A percentile compares a stretch with the other conserved stretches of the same genome.
Conservation (phyloP, 2,329 filamentous ascomycete species). For the Beauveria rudraprayagi region DNA sequence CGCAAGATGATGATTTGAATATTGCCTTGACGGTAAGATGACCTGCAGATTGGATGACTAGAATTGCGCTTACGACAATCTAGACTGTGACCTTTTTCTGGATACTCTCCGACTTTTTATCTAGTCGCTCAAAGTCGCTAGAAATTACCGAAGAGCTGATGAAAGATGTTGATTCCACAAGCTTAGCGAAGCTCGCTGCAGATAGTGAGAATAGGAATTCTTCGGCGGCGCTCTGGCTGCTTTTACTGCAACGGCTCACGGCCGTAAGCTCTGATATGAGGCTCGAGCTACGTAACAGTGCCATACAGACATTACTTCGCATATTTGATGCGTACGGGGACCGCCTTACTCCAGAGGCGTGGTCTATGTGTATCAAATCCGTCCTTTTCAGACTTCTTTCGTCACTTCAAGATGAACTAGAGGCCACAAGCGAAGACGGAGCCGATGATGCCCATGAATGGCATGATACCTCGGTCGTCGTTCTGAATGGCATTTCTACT, state of each 20-base stretch:
- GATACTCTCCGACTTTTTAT: conserved; percentile 86
- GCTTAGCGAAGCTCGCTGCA: conserved; percentile 51
- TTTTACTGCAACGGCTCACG: conserved; percentile 63
- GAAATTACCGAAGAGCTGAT: conserved; percentile 51
- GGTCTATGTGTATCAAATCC: conserved; percentile 73
- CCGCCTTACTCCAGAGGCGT: conserved; percentile 66
- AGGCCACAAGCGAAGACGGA: conserved; percentile 27
- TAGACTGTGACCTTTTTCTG: conserved; percentile 91
- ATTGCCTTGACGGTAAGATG: conserved; percentile 77
- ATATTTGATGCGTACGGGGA: conserved; percentile 91
- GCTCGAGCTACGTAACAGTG: conserved; percentile 73
- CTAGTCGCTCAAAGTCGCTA: conserved; percentile 48
- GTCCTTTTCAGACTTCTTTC: conserved; percentile 73
- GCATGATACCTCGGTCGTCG: conserved; percentile 67
- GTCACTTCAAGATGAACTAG: conserved; percentile 54
- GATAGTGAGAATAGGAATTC: conserved; percentile 52
- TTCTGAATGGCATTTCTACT: conserved; percentile 63
- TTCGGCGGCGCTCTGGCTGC: conserved; percentile 68
- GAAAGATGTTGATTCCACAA: conserved; percentile 38
- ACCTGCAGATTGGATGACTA: neutral
- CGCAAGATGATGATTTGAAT: conserved; percentile 85
- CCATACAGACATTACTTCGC: conserved; percentile 80
- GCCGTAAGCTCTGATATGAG: conserved; percentile 63
- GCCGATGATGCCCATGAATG: conserved; percentile 48
- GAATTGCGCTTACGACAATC: conserved; percentile 11